phyloP scores from a whole-genome alignment of 805 yeast species.

The Candida namnaoensis region DNA sequence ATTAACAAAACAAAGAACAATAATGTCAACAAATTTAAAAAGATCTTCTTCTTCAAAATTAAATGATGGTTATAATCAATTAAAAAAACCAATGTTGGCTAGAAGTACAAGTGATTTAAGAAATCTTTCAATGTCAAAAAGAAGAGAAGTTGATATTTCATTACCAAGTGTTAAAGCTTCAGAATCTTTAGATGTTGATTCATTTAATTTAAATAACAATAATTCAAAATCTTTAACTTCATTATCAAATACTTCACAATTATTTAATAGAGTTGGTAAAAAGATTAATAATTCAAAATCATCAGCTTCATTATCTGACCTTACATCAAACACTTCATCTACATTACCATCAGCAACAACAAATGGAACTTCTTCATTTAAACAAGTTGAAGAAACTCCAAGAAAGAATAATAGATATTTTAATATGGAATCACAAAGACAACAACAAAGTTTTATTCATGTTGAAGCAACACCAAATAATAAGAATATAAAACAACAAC shows the following conservation, averaged over 20 bases:
- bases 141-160: slow-evolving; percentile 18
- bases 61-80: neutral
- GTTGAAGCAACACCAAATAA: too few species aligned
- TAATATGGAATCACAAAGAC: too few species aligned
- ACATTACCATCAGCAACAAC: too few species aligned
- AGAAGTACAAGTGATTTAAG: slow-evolving; percentile 16
- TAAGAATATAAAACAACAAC: too few species aligned
- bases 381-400: slow-evolving; percentile 20
- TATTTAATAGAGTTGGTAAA: slow-evolving; percentile 19
- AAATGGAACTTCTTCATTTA: slow-evolving; percentile 7
- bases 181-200: neutral
- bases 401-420: slow-evolving; percentile 9
- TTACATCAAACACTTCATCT: neutral
- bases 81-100: slow-evolving; percentile 7
- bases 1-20: too few species aligned
- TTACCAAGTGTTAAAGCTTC: slow-evolving; percentile 7
- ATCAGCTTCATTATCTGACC: neutral
- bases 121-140: slow-evolving; percentile 5
- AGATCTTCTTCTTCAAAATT: slow-evolving; percentile 1
- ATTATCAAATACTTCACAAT: slow-evolving; percentile 5
- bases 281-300: slow-evolving; percentile 1
- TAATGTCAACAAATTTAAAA: neutral
- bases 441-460: too few species aligned
- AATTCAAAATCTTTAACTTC: neutral
- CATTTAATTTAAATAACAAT: too few species aligned